Base-by-base conservation (phyloP, 2,329 filamentous ascomycete genomes). In the Exophiala spinifera region DNA sequence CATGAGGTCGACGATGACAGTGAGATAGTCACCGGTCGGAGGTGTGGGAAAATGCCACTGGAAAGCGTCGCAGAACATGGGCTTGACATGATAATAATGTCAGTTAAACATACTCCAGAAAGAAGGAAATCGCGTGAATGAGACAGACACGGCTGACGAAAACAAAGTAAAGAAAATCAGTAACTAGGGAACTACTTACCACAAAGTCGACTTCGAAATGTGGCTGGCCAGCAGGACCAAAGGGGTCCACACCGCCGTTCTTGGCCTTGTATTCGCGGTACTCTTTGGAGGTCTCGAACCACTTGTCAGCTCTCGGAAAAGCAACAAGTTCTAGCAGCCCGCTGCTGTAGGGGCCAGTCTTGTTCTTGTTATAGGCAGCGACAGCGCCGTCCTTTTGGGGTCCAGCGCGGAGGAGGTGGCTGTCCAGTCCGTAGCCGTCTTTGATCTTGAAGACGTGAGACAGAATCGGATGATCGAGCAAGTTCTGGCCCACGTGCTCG, bases 151-250 rank as follows among this genome's bases (percentile, higher is more conserved):
- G n/a, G n/a, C n/a, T n/a, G n/a, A n/a, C n/a, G n/a, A n/a, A n/a
- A n/a, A n/a, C n/a, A n/a, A n/a, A n/a, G n/a, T n/a, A n/a, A n/a
- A n/a, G n/a, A n/a, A n/a, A n/a, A n/a, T n/a, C n/a, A n/a, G n/a
- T n/a, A n/a, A n/a, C n/a, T n/a, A n/a, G n/a, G n/a, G n/a, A n/a
- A n/a, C n/a, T n/a, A n/a, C n/a, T n/a, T n/a, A n/a, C n/a, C 10
- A 86, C 77, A 61, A 85, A 85, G 67, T 85, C 82, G 31, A 83
- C 73, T 67, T 84, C 80, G 59, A 84, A 83, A 59, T 84, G 81
- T 21, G 81, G 81, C 65, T 84, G 79, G 5, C 79, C 80, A 3
- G 68, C 72, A 0, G 80, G 80, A 1, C 75, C 75, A 62, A 83
- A 83, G 2, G 80, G 80, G 51, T 84, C 81, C 0, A 66, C 50